Conservation (phyloP, 2,329 filamentous ascomycete genomes). For the Cladosporium sp. region DNA sequence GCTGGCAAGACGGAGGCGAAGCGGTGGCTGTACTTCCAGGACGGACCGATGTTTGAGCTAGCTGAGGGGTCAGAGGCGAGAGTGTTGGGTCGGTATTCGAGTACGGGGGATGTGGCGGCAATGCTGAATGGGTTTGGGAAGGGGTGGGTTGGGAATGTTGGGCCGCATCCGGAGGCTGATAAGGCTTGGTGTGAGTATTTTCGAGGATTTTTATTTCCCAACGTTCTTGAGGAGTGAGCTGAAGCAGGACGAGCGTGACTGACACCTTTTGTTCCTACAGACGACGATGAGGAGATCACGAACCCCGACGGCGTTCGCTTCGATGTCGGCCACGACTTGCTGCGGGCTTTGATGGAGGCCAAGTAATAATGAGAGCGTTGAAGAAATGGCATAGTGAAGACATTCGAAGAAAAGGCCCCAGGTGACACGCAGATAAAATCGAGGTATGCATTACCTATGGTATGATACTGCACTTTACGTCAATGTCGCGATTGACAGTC, state of each 20-base stretch:
- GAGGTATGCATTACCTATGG: no score
- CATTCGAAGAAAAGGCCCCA: no score
- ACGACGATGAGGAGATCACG: background rate
- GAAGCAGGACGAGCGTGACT: background rate
- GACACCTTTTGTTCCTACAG: background rate
- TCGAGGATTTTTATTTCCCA: background rate
- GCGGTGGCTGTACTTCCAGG: constrained; percentile 23
- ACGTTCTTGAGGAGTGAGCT: background rate
- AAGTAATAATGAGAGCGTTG: background rate
- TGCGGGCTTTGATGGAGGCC: background rate
- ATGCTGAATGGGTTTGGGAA: constrained; percentile 17
- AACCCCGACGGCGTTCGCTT: background rate
- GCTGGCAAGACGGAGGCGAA: constrained; percentile 14
- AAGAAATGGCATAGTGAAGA: no score
- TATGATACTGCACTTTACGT: no score
- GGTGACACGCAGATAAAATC: no score
- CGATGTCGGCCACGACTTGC: background rate
- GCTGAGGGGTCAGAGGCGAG: constrained; percentile 12
- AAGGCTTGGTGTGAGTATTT: constrained; percentile 20
- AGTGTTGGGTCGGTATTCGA: constrained; percentile 20
- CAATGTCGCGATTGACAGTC: no score
- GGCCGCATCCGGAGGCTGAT: constrained; percentile 22
- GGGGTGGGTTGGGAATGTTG: constrained; percentile 20
- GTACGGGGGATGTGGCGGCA: constrained; percentile 18
- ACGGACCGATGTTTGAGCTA: constrained; percentile 16